Evolutionary conservation across 768 basidiomycete species (phyloP).

Genomic region (Russula abietina): DNA sequence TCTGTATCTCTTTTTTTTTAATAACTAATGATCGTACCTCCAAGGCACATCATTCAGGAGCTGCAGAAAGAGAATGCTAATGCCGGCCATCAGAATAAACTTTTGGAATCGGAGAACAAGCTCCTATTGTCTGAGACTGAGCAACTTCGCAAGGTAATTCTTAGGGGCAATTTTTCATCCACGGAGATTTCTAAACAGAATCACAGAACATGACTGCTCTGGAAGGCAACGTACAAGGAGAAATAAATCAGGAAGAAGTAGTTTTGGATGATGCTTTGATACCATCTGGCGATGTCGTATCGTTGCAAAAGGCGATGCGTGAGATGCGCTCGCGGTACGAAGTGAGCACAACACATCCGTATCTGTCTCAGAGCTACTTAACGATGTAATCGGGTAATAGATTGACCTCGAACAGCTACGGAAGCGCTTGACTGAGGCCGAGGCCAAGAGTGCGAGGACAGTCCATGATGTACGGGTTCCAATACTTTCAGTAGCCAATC

Average conservation of each 20-base stretch:
- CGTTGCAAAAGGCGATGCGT: conserved; percentile 39
- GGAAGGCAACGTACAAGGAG: conserved; percentile 68
- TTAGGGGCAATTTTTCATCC: not conserved
- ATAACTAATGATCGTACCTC: conserved; percentile 29
- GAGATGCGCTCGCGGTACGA: conserved; percentile 52
- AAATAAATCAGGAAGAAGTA: conserved; percentile 47
- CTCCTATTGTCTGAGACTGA: conserved; percentile 58
- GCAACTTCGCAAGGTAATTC: conserved; percentile 62
- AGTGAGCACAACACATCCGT: conserved; percentile 31
- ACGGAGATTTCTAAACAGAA: not conserved
- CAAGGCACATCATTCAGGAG: conserved; percentile 77
- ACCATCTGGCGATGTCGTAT: conserved; percentile 33
- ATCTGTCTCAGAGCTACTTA: not conserved
- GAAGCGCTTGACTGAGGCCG: conserved; percentile 60
- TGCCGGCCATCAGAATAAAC: conserved; percentile 55
- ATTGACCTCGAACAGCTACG: conserved; percentile 62
- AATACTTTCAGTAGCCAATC: not conserved
- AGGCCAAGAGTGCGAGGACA: conserved; percentile 68
- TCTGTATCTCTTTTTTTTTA: not conserved
- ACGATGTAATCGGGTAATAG: conserved; percentile 32
- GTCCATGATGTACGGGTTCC: conserved; percentile 57
- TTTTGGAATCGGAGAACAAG: conserved; percentile 74
- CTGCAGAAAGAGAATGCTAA: conserved; percentile 74
- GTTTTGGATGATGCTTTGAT: conserved; percentile 26
- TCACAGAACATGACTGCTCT: conserved; percentile 66